These are phyloP conservation scores for Parascedosporium putredinis DNA, from an alignment of 2,329 filamentous ascomycete genomes.

Conservation along the genomic window DNA sequence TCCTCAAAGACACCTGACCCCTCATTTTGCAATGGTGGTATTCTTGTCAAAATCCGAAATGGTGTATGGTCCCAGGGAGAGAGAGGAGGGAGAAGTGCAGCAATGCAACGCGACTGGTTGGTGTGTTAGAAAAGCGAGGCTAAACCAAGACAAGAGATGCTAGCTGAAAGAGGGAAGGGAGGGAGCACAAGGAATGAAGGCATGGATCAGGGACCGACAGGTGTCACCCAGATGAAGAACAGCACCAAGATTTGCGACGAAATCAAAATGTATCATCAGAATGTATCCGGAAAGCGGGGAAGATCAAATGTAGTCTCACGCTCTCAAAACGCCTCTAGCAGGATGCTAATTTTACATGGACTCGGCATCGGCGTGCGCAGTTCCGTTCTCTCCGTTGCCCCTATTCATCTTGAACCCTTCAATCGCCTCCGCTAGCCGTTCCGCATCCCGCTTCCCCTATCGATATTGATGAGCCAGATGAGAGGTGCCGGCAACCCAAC, in stretches of 20 bases:
- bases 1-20: no score
- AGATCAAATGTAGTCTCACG: no score
- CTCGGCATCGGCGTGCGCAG: background rate
- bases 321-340: background rate
- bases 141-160: background rate
- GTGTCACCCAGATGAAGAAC: no score
- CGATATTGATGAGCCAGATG: slow-evolving; percentile 76
- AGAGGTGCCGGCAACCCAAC: slow-evolving; percentile 76
- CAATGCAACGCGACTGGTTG: background rate
- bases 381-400: slow-evolving; percentile 10
- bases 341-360: background rate
- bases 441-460: slow-evolving; percentile 64
- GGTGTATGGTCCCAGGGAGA: no score
- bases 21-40: no score
- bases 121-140: background rate
- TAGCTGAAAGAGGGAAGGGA: background rate
- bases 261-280: no score
- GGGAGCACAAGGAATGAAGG: background rate
- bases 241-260: no score
- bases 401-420: slow-evolving; percentile 35
- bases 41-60: no score
- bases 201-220: no score
- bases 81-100: no score
- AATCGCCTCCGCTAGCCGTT: slow-evolving; percentile 50
- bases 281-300: no score